Conservation (phyloP, 2,329 filamentous ascomycete species). For the Curvularia spicifera region DNA sequence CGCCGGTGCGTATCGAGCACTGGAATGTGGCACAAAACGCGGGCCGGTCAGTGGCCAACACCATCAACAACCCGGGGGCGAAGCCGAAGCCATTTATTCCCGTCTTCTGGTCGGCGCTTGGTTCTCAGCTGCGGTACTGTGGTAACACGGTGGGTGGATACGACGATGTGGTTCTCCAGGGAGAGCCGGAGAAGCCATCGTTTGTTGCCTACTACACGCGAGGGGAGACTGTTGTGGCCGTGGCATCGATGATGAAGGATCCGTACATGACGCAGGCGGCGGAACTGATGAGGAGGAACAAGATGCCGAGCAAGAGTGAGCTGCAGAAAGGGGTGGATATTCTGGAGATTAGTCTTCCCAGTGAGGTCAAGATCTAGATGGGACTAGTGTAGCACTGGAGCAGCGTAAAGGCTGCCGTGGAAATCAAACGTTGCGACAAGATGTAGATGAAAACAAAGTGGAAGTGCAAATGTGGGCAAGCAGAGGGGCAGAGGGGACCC, state of each 20-base stretch:
- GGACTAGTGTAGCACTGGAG: background rate
- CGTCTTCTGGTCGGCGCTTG: constrained; percentile 95
- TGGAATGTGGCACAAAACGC: constrained; percentile 98
- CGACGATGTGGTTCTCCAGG: constrained; percentile 83
- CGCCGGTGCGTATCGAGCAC: constrained; percentile 85
- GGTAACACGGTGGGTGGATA: constrained; percentile 83
- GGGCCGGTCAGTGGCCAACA: constrained; percentile 77
- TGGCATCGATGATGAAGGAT: constrained; percentile 89
- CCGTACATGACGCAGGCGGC: constrained; percentile 73
- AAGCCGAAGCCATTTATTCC: constrained; percentile 80
- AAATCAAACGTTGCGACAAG: background rate
- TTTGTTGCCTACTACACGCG: constrained; percentile 91
- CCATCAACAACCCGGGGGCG: constrained; percentile 71
- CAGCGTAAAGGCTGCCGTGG: background rate
- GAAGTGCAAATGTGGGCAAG: background rate
- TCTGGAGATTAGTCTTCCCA: constrained; percentile 53
- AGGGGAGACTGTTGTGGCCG: constrained; percentile 85
- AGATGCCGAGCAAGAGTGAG: constrained; percentile 83
- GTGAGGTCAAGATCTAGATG: constrained; percentile 53
- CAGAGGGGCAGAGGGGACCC: background rate
- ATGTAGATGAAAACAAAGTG: background rate
- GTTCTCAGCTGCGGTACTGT: constrained; percentile 89
- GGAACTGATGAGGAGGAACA: constrained; percentile 81
- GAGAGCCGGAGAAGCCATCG: constrained; percentile 72
- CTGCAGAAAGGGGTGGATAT: constrained; percentile 67